Percentiles rank a stretch among this genome's conserved stretches.
phyloP scores from a whole-genome alignment of 345 rosid genomes.

The Bretschneidera sinensis region DNA sequence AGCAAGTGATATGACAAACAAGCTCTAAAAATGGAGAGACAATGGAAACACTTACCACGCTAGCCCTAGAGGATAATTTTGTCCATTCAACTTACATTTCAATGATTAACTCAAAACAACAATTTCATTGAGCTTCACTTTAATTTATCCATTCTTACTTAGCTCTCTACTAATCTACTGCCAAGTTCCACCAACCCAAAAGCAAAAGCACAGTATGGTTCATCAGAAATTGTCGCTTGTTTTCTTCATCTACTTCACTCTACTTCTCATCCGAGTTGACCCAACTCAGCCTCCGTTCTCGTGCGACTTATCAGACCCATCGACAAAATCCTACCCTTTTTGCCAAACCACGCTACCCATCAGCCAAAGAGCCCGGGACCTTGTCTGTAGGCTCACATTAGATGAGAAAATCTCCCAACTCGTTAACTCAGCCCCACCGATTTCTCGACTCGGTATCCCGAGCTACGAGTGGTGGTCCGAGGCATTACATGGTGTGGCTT shows the following conservation, averaged over 20 bases:
- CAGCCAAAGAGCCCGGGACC: conserved; percentile 52
- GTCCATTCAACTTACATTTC: conserved; percentile 1
- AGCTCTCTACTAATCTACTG: too few relatives aligned
- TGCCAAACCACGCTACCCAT: conserved; percentile 55
- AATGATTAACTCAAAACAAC: background rate
- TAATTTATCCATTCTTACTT: too few relatives aligned
- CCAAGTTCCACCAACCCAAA: too few relatives aligned
- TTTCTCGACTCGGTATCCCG: conserved; percentile 76
- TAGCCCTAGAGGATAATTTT: conserved; percentile 4
- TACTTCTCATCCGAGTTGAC: conserved; percentile 12
- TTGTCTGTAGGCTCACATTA: conserved; percentile 60
- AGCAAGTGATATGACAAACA: too few relatives aligned
- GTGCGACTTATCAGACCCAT: conserved; percentile 47
- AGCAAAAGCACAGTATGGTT: background rate
- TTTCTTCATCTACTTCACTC: background rate
- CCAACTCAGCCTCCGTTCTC: conserved; percentile 53
- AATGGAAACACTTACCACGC: too few relatives aligned
- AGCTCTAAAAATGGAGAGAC: too few relatives aligned
- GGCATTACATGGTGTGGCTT: conserved; percentile 77
- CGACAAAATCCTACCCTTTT: conserved; percentile 43
- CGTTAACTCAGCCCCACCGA: conserved; percentile 59
- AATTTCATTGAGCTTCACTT: too few relatives aligned
- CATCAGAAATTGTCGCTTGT: conserved; percentile 1
- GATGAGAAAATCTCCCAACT: conserved; percentile 85
- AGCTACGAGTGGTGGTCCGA: conserved; percentile 94